Evolutionary conservation across 176 grass and related monocot genomes (phyloP), one percentile per base, ranked within the genome.

Genomic region (Cenchrus purpureus): DNA sequence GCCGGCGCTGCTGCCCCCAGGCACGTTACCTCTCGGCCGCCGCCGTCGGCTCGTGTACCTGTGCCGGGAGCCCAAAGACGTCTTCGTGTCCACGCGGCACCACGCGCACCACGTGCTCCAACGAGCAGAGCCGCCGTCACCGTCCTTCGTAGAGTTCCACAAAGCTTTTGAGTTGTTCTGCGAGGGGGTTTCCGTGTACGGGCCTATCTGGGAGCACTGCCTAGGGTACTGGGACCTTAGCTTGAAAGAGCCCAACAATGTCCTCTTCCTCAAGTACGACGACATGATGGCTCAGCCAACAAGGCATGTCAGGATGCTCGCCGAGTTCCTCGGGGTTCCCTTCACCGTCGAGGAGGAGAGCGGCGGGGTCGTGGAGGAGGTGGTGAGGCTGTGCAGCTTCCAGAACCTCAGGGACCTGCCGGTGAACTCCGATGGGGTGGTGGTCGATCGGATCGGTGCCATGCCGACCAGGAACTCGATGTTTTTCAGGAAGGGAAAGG

Each of bases 31-130:
- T 4, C n/a, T 49, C 1, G n/a, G 54, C 5, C 72, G 54, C 42
- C 54, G 85, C 4, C 74, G 85, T 12, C 78, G 70, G 10, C 8
- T 87, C 16, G 59, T 75, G 49, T 87, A 74, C 58, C 15, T 81
- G 7, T 74, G 78, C 50, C 77, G 59, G 12, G 78, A 87, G 16
- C 69, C 69, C 15, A 81, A 87, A 69, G 85, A 75, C 25, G 85
- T 75, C 50, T 4, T 80, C 6, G 77, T 86, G 0, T 86, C 84
- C 19, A 9, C 3, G 5, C 74, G 85, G 85, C 68, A 74, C 49
- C 74, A 12, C 44, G n/a, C 20, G 10, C 37, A 40, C 37, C 3
- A 40, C 37, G 37, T 40, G 37, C 37, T 40, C 37, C 37, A 81
- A 75, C 49, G 75, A 49, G 78, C 8, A 25, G 25, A 25, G 25